A percentile compares a stretch with the other conserved stretches of the same genome.
These are phyloP conservation scores for Rhizoctonia solani DNA, from an alignment of 1,284 basidiomycete species.

Conservation along the genomic window DNA sequence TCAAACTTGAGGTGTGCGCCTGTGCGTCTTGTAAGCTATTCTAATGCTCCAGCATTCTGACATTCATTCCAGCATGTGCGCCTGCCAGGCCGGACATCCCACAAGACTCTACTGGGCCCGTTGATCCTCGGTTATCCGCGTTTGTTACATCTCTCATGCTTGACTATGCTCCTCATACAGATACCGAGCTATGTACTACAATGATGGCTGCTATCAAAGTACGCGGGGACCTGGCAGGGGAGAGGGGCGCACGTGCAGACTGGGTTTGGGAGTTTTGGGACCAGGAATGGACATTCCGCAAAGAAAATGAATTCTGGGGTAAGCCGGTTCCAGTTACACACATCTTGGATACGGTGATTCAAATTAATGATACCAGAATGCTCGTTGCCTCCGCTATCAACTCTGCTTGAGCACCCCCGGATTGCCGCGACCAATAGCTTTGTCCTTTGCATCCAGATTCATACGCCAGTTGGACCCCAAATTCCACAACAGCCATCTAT, in stretches of 20 bases:
- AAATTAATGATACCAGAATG: slow-evolving; percentile 53
- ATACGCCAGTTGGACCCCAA: slow-evolving; percentile 65
- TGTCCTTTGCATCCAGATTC: slow-evolving; percentile 70
- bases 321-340: slow-evolving; percentile 38
- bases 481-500: slow-evolving; percentile 68
- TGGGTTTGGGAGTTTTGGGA: slow-evolving; percentile 76
- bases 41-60: neutral
- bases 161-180: slow-evolving; percentile 57
- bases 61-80: slow-evolving; percentile 29
- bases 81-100: neutral
- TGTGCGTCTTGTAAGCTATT: slow-evolving; percentile 36
- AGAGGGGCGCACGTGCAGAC: slow-evolving; percentile 64
- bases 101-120: neutral
- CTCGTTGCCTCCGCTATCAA: slow-evolving; percentile 64
- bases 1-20: slow-evolving; percentile 53
- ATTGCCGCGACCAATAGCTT: slow-evolving; percentile 66
- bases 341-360: neutral
- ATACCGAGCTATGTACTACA: slow-evolving; percentile 63
- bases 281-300: slow-evolving; percentile 65
- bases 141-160: slow-evolving; percentile 68
- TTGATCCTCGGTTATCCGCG: slow-evolving; percentile 52
- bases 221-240: slow-evolving; percentile 61
- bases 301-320: slow-evolving; percentile 75
- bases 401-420: slow-evolving; percentile 60
- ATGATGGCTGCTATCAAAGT: slow-evolving; percentile 76